These are phyloP conservation scores for Beauveria pseudobassiana DNA, from an alignment of 2,329 filamentous ascomycete species.

Conservation along the genomic window DNA sequence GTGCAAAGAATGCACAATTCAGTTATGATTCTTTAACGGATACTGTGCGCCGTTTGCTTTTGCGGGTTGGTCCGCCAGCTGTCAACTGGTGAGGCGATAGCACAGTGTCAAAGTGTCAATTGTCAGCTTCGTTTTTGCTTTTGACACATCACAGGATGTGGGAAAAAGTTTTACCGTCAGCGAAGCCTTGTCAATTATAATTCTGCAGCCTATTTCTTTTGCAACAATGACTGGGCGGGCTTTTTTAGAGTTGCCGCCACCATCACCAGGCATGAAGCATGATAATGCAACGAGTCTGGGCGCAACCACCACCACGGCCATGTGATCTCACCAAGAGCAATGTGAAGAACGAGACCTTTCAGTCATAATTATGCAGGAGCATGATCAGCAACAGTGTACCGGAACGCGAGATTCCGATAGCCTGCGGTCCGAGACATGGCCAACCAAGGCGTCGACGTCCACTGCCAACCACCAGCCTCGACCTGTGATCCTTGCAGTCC, in stretches of 20 bases:
- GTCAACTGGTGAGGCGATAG: background rate
- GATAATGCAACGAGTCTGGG: background rate
- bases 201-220: no score
- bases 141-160: no score
- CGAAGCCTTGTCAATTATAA: no score
- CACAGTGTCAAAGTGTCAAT: no score
- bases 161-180: no score
- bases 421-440: slow-evolving; percentile 1
- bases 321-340: background rate
- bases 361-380: background rate
- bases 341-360: background rate
- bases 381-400: background rate
- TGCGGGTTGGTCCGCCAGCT: background rate
- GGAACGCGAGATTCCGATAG: background rate
- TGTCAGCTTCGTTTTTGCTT: no score
- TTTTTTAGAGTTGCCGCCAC: no score
- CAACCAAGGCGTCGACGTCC: background rate
- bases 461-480: background rate
- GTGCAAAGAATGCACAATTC: background rate
- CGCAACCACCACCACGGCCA: background rate
- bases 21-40: no score
- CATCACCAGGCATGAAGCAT: no score
- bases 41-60: slow-evolving; percentile 6
- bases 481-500: background rate
- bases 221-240: no score